These are phyloP conservation scores for Saccharomyces pastorianus DNA, from an alignment of 1,139 yeast genomes.

Conservation along the genomic window DNA sequence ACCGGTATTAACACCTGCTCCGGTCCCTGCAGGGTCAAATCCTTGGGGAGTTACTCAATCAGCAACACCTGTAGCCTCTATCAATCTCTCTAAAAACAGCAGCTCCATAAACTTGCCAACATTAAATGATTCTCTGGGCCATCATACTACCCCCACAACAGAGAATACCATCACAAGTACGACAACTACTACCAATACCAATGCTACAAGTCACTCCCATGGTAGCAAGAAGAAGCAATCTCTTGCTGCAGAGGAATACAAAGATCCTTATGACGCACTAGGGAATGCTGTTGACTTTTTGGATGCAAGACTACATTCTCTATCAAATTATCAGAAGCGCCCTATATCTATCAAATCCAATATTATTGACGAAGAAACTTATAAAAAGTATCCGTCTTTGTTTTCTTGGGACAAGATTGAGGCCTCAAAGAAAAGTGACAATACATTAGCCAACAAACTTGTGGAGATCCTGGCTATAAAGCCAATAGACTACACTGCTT, in stretches of 20 bases:
- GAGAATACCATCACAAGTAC: conserved; percentile 10
- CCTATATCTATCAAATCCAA: conserved; percentile 33
- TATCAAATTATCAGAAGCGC: conserved; percentile 26
- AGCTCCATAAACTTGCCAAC: conserved; percentile 66
- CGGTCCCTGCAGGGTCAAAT: conserved; percentile 29
- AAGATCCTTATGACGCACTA: conserved; percentile 30
- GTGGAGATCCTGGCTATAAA: conserved; percentile 29
- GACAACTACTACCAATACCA: conserved; percentile 7
- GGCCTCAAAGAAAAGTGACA: conserved; percentile 24
- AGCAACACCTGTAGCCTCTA: conserved; percentile 27
- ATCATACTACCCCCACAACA: conserved; percentile 10
- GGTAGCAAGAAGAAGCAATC: conserved; percentile 29
- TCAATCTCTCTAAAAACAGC: conserved; percentile 32
- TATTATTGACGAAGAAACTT: conserved; percentile 32
- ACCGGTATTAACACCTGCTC: conserved; percentile 30
- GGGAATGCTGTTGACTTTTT: conserved; percentile 32
- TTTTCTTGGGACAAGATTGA: conserved; percentile 36
- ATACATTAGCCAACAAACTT: conserved; percentile 26
- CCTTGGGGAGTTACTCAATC: conserved; percentile 31
- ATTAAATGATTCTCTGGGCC: conserved; percentile 41
- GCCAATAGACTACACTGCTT: conserved; percentile 29
- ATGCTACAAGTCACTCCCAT: conserved; percentile 5
- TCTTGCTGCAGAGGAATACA: conserved; percentile 19
- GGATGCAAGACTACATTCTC: conserved; percentile 32
- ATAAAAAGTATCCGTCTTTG: conserved; percentile 35